Conservation (phyloP, 2,329 filamentous ascomycete genomes). For the Claviceps africana region DNA sequence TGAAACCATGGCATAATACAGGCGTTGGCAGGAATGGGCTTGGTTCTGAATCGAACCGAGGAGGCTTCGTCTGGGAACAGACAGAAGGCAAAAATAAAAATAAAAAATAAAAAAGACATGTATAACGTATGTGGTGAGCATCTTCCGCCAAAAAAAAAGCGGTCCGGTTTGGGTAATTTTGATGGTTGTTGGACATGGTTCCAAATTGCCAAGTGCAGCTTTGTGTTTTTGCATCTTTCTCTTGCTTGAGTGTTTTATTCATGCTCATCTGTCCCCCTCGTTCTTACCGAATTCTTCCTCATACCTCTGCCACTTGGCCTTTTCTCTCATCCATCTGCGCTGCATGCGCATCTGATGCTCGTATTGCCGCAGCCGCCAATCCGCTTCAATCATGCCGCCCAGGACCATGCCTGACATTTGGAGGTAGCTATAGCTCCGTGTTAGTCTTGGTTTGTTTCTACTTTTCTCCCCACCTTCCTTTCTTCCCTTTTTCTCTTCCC, state of each 20-base stretch:
- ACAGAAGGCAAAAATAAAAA: neutral
- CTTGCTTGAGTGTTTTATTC: neutral
- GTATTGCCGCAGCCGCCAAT: slow-evolving; percentile 51
- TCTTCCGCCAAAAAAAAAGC: no score
- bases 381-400: slow-evolving; percentile 64
- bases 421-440: slow-evolving; percentile 43
- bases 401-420: slow-evolving; percentile 81
- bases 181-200: neutral
- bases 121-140: neutral
- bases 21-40: slow-evolving; percentile 17
- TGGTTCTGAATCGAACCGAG: no score
- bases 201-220: neutral
- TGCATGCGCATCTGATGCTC: slow-evolving; percentile 52
- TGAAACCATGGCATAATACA: neutral
- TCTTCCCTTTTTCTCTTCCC: neutral
- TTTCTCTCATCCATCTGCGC: slow-evolving; percentile 47
- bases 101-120: no score
- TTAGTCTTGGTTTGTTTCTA: neutral
- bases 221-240: no score
- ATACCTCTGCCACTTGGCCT: slow-evolving; percentile 54
- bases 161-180: neutral
- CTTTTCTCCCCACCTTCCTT: neutral
- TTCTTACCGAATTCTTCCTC: slow-evolving; percentile 44
- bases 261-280: slow-evolving; percentile 14
- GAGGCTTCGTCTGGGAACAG: neutral